Evolutionary conservation across 1,284 basidiomycete genomes (phyloP).

Genomic region (Ustilago hordei): DNA sequence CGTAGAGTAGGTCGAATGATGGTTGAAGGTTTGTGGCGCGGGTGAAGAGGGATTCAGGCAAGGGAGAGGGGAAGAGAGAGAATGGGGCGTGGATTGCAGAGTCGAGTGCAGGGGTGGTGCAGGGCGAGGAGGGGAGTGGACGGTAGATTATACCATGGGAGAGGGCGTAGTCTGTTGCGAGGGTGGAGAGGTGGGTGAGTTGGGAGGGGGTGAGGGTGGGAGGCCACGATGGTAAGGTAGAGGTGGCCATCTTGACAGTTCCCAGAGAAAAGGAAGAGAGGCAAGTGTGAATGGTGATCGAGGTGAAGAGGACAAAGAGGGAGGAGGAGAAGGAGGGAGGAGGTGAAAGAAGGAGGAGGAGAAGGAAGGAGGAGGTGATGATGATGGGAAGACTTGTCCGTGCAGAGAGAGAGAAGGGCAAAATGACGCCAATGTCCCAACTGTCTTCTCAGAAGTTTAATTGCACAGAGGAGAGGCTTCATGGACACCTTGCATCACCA

Average conservation of each 20-base stretch:
- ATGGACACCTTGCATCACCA: background rate
- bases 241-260: conserved; percentile 14
- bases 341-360: background rate
- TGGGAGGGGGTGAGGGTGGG: conserved; percentile 76
- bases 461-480: conserved; percentile 14
- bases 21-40: conserved; percentile 79
- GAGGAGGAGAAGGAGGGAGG: conserved; percentile 11
- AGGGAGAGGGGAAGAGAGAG: conserved; percentile 86
- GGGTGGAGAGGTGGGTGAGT: conserved; percentile 75
- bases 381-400: conserved; percentile 4
- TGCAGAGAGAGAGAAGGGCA: conserved; percentile 17
- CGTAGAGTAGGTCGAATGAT: conserved; percentile 86
- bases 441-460: conserved; percentile 26
- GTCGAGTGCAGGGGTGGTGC: conserved; percentile 67
- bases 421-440: conserved; percentile 12
- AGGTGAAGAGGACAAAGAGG: conserved; percentile 11
- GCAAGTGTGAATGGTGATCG: background rate
- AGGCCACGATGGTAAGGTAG: conserved; percentile 75
- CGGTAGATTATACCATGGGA: conserved; percentile 86
- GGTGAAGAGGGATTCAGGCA: conserved; percentile 81
- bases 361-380: background rate
- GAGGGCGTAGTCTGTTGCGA: conserved; percentile 85
- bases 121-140: conserved; percentile 72
- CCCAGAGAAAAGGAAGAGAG: background rate
- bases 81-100: conserved; percentile 88